Evolutionary conservation across 2,329 filamentous ascomycete species (phyloP), one percentile per base, ranked within the genome.

Genomic region (Sarocladium oryzae): DNA sequence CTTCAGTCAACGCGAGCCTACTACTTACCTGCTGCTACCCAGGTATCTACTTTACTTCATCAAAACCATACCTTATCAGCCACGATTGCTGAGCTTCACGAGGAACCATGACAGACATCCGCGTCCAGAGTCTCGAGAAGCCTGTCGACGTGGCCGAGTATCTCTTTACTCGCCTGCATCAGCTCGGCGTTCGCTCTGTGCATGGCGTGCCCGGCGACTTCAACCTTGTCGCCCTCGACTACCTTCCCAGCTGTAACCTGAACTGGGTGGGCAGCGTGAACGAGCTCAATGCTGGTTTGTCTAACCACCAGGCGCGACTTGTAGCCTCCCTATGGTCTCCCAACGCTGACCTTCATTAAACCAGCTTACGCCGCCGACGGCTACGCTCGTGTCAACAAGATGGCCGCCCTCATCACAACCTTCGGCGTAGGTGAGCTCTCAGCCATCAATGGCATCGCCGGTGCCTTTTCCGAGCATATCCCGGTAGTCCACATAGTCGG

Each of bases 381-480:
- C 21, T 90, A 90, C 63, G 85, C 85, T 52, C 78, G 86, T 56
- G 77, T 88, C 54, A 86, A 85, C 52, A 83, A 85, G 38, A 82
- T 89, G 30, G 77, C 78, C 4, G 85, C 85, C 26, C 67, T 90
- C 45, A 68, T 90, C 57, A 90, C 86, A 36, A 89, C 86, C 1
- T 89, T 89, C 56, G 87, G 86, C 50, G 85, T 89, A 4, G 86
- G 82, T 50, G 82, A 85, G 63, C 75, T 86, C n/a, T 88, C 85
- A 2, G 84, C 85, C 46, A 73, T 89, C 60, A 88, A 89, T 60
- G 86, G 82, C 36, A 67, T 89, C 51, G 86, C 85, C 2, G 87
- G 86, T n/a, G 79, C 85, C 38, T 89, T 79, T 67, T 84, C 84
- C 1, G 87, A 90, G 65, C 78, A 80, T 58, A 82, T 88, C 2